A percentile compares a stretch with the other conserved stretches of the same genome.
Evolutionary conservation across 2,329 filamentous ascomycete species (phyloP).

Genomic region (Neofusicoccum laricinum): DNA sequence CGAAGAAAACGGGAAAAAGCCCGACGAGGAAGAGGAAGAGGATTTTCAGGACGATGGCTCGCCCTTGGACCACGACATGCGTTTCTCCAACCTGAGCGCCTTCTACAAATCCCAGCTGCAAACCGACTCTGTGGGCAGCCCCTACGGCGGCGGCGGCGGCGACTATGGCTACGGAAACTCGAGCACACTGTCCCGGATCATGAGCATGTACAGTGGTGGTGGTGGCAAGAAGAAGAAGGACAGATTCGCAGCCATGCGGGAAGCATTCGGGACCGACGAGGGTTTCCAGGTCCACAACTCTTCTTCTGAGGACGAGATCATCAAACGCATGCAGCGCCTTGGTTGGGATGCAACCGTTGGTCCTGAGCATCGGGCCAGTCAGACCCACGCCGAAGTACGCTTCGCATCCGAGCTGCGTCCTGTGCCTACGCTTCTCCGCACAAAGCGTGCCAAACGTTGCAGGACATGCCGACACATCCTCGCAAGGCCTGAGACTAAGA

Average conservation of each 20-base stretch:
- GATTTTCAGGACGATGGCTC: constrained; percentile 19
- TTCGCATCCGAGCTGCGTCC: constrained; percentile 77
- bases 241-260: constrained; percentile 73
- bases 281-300: constrained; percentile 65
- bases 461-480: constrained; percentile 91
- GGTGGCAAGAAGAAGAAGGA: constrained; percentile 57
- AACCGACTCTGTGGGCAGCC: constrained; percentile 49
- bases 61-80: constrained; percentile 58
- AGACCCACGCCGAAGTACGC: constrained; percentile 51
- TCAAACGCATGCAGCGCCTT: constrained; percentile 55
- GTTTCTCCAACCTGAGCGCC: constrained; percentile 69
- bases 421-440: constrained; percentile 76
- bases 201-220: constrained; percentile 74
- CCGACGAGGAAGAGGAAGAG: constrained; percentile 17
- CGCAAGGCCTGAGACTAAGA: constrained; percentile 88
- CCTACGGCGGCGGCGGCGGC: constrained; percentile 37
- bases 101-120: constrained; percentile 82
- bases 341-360: constrained; percentile 65
- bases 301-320: constrained; percentile 57
- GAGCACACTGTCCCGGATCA: constrained; percentile 78
- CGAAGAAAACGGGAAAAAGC: constrained; percentile 22
- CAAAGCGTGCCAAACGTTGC: constrained; percentile 92
- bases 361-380: constrained; percentile 50
- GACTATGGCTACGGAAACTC: constrained; percentile 60
- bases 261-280: constrained; percentile 68